Conservation (phyloP, 2,329 filamentous ascomycete genomes). For the Cladophialophora chaetospira region DNA sequence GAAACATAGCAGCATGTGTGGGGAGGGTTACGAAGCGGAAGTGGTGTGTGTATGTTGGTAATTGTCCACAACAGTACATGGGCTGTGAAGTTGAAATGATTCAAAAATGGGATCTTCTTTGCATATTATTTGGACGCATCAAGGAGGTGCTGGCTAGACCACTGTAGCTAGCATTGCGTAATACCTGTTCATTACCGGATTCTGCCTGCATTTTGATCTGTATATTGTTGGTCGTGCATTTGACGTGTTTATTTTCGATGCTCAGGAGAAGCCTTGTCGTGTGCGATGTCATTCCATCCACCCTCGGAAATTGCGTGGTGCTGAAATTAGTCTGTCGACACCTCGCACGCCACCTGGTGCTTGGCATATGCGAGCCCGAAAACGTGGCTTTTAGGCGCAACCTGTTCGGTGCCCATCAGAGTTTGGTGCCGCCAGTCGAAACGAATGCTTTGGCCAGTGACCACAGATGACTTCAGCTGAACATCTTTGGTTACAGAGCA, state of each 20-base stretch:
- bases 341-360: background rate
- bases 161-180: slow-evolving; percentile 31
- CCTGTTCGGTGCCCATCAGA: too few species aligned
- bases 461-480: too few species aligned
- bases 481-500: too few species aligned
- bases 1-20: slow-evolving; percentile 28
- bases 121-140: slow-evolving; percentile 30
- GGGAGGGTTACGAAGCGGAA: slow-evolving; percentile 15
- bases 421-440: too few species aligned
- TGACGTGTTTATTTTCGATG: background rate
- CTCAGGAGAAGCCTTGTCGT: too few species aligned
- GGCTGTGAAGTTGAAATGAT: slow-evolving; percentile 11
- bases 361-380: background rate
- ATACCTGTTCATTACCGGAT: slow-evolving; percentile 31
- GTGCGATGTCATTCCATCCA: background rate
- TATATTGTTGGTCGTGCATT: background rate
- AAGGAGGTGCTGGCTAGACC: slow-evolving; percentile 30
- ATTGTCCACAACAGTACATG: slow-evolving; percentile 17
- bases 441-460: too few species aligned
- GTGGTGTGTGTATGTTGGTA: slow-evolving; percentile 17
- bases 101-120: slow-evolving; percentile 25
- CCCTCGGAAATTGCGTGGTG: slow-evolving; percentile 4
- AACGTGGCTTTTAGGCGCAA: too few species aligned
- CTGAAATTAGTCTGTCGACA: background rate
- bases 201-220: background rate